phyloP scores from a whole-genome alignment of 1,139 yeast species.

The Suhomyces terraborum region DNA sequence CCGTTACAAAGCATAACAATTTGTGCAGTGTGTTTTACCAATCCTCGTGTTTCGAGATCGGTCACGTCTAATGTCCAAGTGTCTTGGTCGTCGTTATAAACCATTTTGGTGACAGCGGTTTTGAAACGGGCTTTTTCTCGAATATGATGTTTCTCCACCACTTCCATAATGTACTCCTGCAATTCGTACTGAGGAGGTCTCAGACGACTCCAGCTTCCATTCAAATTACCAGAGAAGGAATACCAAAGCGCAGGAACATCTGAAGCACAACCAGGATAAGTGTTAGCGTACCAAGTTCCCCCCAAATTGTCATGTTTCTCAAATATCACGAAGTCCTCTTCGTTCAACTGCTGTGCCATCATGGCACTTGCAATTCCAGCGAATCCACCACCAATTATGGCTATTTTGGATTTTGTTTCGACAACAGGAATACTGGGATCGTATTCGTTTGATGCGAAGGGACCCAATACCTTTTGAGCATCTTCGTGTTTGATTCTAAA shows the following conservation, averaged over 20 bases:
- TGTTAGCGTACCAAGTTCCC: slow-evolving; percentile 59
- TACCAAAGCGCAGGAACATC: slow-evolving; percentile 55
- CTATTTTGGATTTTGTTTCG: slow-evolving; percentile 31
- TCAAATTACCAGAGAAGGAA: slow-evolving; percentile 43
- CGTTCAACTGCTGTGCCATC: slow-evolving; percentile 32
- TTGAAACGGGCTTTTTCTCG: slow-evolving; percentile 32
- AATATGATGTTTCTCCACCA: slow-evolving; percentile 40
- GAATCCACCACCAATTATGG: slow-evolving; percentile 53
- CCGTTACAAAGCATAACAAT: slow-evolving; percentile 40
- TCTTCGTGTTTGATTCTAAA: slow-evolving; percentile 35
- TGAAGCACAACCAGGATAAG: slow-evolving; percentile 57
- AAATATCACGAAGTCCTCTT: slow-evolving; percentile 39
- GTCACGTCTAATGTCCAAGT: slow-evolving; percentile 41
- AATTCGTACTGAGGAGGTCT: slow-evolving; percentile 54
- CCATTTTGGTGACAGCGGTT: slow-evolving; percentile 31
- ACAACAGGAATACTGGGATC: slow-evolving; percentile 26
- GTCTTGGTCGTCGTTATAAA: slow-evolving; percentile 34
- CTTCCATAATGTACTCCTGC: slow-evolving; percentile 45
- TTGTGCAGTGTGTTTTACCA: slow-evolving; percentile 27
- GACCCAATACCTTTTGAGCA: slow-evolving; percentile 32
- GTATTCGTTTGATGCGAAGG: slow-evolving; percentile 19
- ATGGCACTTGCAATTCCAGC: slow-evolving; percentile 44
- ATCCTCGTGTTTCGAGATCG: slow-evolving; percentile 37
- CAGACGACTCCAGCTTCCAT: slow-evolving; percentile 45
- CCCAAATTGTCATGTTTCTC: slow-evolving; percentile 51